Evolutionary conservation across 768 basidiomycete species (phyloP), one percentile per base, ranked within the genome.

Genomic region (Vararia minispora): DNA sequence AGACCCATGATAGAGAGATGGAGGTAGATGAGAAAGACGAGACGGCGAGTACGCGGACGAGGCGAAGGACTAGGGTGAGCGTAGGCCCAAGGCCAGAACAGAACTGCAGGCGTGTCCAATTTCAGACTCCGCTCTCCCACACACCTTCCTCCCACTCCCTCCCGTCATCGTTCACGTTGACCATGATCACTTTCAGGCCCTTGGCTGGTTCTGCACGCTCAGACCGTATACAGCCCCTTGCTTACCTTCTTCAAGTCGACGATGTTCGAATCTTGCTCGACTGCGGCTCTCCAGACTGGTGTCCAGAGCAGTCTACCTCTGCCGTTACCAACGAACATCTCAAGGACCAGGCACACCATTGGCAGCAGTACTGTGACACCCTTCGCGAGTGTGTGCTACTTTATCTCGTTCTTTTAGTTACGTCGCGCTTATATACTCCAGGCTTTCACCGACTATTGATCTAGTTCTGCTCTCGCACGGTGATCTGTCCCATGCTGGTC

Each of bases 101-200:
- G n/a, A n/a, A n/a, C n/a, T n/a, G n/a, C n/a, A n/a, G n/a, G n/a
- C n/a, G n/a, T n/a, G n/a, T n/a, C n/a, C n/a, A n/a, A n/a, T n/a
- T n/a, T n/a, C n/a, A n/a, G n/a, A n/a, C n/a, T n/a, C n/a, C n/a
- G n/a, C n/a, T n/a, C n/a, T n/a, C n/a, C n/a, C n/a, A n/a, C n/a
- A n/a, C n/a, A n/a, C n/a, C n/a, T n/a, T n/a, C n/a, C n/a, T n/a
- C n/a, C n/a, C n/a, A n/a, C n/a, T n/a, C n/a, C n/a, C n/a, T n/a
- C n/a, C n/a, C n/a, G n/a, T n/a, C n/a, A n/a, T n/a, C n/a, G n/a
- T n/a, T n/a, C n/a, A n/a, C n/a, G n/a, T n/a, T n/a, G n/a, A n/a
- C n/a, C n/a, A 94, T 95, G 90, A 91, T 97, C 66, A 92, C 89
- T 20, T 89, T 98, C 57, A 91, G 84, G 7, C 86, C 94, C 2